Conservation (phyloP, 2,329 filamentous ascomycete species). For the Metarhizium album region DNA sequence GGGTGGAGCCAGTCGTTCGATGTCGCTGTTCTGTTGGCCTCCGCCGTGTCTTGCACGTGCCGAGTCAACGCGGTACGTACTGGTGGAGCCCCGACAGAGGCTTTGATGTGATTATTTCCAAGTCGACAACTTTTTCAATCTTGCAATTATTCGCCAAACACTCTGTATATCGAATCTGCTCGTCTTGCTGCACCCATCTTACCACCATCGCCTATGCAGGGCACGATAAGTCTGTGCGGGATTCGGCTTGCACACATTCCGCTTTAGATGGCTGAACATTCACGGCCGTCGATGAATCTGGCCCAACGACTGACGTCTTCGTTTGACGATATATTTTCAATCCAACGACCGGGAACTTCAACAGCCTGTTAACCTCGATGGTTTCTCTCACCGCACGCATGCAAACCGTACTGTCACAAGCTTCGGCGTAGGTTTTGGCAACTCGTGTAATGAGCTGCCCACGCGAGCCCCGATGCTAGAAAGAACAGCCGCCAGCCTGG, state of each 20-base stretch:
- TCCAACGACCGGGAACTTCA: not conserved
- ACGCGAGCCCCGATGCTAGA: slow-evolving; percentile 38
- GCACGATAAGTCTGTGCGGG: not conserved
- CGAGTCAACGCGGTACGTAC: not conserved
- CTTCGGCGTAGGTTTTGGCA: slow-evolving; percentile 10
- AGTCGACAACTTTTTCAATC: not conserved
- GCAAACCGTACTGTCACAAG: slow-evolving; percentile 7
- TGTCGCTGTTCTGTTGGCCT: too few species aligned
- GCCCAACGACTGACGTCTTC: not conserved
- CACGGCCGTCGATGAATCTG: not conserved
- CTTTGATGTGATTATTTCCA: not conserved
- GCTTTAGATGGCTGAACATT: not conserved
- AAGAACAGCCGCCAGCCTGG: slow-evolving; percentile 44
- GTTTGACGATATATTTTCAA: not conserved
- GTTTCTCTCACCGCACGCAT: slow-evolving; percentile 13
- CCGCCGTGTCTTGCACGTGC: not conserved
- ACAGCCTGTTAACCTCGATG: not conserved
- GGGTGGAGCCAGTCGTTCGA: too few species aligned
- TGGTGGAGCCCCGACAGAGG: not conserved
- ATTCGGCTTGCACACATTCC: not conserved
- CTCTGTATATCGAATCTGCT: not conserved
- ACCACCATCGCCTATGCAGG: not conserved
- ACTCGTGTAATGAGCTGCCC: slow-evolving; percentile 1
- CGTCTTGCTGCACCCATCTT: not conserved
- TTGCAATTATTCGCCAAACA: too few species aligned